Evolutionary conservation across 805 yeast genomes (phyloP).

Genomic region (Ogataea pignaliae): DNA sequence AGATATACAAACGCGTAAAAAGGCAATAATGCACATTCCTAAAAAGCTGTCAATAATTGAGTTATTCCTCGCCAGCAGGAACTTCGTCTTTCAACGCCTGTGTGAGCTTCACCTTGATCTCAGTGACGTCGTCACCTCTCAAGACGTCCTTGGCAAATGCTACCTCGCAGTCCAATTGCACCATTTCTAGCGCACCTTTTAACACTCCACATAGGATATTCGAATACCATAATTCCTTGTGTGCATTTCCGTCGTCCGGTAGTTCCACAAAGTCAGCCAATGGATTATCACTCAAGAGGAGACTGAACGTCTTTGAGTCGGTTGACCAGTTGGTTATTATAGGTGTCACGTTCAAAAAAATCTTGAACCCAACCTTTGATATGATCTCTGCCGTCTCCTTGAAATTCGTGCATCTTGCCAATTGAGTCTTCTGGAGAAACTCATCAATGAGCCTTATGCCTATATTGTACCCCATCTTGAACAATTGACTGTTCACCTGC

Average conservation of each 20-base stretch:
- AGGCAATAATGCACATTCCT: too few relatives aligned
- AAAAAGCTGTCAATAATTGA: neutral
- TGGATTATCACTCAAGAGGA: slow-evolving; percentile 80
- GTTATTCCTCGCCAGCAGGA: slow-evolving; percentile 90
- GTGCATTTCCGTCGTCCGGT: slow-evolving; percentile 71
- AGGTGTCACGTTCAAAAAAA: slow-evolving; percentile 82
- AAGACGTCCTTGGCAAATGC: slow-evolving; percentile 73
- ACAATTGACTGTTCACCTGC: slow-evolving; percentile 79
- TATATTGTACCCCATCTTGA: slow-evolving; percentile 91
- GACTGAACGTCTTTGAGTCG: slow-evolving; percentile 70
- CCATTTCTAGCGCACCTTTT: slow-evolving; percentile 92
- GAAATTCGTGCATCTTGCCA: slow-evolving; percentile 74
- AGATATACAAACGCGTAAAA: too few relatives aligned
- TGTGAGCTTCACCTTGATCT: slow-evolving; percentile 65
- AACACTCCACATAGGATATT: slow-evolving; percentile 87
- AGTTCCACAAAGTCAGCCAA: slow-evolving; percentile 92
- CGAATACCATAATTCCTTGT: slow-evolving; percentile 83
- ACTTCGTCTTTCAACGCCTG: slow-evolving; percentile 85
- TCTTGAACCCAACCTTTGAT: slow-evolving; percentile 83
- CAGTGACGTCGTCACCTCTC: slow-evolving; percentile 80
- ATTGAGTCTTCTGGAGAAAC: slow-evolving; percentile 82
- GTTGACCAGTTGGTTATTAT: slow-evolving; percentile 60
- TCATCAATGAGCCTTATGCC: slow-evolving; percentile 91
- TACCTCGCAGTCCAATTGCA: slow-evolving; percentile 86
- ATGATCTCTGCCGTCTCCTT: slow-evolving; percentile 85